Conservation (phyloP, 805 yeast genomes). For the Debaryomyces tyrocola region DNA sequence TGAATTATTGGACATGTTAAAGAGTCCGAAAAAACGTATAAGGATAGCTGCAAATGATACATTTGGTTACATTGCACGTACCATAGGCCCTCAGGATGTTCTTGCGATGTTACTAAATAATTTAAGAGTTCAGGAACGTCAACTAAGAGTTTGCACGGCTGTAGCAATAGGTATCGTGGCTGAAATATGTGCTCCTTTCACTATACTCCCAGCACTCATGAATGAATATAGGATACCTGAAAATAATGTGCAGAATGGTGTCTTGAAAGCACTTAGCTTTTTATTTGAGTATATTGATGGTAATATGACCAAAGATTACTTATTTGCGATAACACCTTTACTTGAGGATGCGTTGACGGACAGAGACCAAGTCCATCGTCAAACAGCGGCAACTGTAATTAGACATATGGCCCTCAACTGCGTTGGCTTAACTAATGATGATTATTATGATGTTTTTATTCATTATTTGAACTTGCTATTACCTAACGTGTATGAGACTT, state of each 20-base stretch:
- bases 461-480: constrained; percentile 78
- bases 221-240: constrained; percentile 94
- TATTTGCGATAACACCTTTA: constrained; percentile 75
- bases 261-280: constrained; percentile 84
- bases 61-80: constrained; percentile 86
- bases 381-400: constrained; percentile 88
- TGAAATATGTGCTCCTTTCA: constrained; percentile 87
- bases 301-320: constrained; percentile 70
- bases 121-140: constrained; percentile 91
- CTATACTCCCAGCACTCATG: constrained; percentile 92
- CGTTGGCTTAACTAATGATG: constrained; percentile 73
- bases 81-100: constrained; percentile 96
- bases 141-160: constrained; percentile 93
- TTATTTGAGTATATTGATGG: constrained; percentile 90
- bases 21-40: constrained; percentile 73
- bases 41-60: constrained; percentile 85
- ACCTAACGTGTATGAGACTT: constrained; percentile 91
- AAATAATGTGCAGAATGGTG: constrained; percentile 92
- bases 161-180: constrained; percentile 98
- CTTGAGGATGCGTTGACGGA: constrained; percentile 88
- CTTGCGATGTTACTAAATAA: constrained; percentile 80
- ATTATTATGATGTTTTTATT: constrained; percentile 58
- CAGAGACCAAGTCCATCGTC: constrained; percentile 89
- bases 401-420: constrained; percentile 80
- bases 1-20: constrained; percentile 84